Percentiles rank a stretch among this genome's conserved stretches.
These are phyloP conservation scores for Lachnellula suecica DNA, from an alignment of 2,329 filamentous ascomycete species.

Conservation along the genomic window DNA sequence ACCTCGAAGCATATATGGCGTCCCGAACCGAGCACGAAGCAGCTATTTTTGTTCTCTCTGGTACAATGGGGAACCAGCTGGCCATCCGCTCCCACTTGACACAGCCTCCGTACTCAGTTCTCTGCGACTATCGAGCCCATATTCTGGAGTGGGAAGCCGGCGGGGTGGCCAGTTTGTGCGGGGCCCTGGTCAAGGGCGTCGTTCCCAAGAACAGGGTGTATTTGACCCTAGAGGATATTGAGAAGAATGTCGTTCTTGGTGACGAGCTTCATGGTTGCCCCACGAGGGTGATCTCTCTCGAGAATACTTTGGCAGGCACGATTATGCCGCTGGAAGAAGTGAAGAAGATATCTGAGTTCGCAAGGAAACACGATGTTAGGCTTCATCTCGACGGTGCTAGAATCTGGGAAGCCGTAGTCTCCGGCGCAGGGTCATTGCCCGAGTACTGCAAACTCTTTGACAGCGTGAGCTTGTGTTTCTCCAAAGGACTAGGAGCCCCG, in stretches of 20 bases:
- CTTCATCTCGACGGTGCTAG: constrained; percentile 80
- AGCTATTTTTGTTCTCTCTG: constrained; percentile 79
- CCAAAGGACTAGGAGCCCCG: constrained; percentile 79
- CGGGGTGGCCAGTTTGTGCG: constrained; percentile 66
- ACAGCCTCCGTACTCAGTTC: constrained; percentile 76
- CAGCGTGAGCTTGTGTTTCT: constrained; percentile 75
- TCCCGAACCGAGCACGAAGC: constrained; percentile 72
- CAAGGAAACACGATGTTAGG: constrained; percentile 59
- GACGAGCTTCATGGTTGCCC: constrained; percentile 78
- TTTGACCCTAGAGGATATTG: constrained; percentile 60
- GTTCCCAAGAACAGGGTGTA: constrained; percentile 69
- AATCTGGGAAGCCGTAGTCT: constrained; percentile 77
- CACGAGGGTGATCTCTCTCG: constrained; percentile 77
- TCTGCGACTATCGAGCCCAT: constrained; percentile 79
- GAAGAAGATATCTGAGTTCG: constrained; percentile 68
- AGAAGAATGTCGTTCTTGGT: constrained; percentile 60
- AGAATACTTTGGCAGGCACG: constrained; percentile 81
- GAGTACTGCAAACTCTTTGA: constrained; percentile 72
- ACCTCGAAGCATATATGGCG: constrained; percentile 74
- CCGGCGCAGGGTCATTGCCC: constrained; percentile 64
- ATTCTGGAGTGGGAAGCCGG: constrained; percentile 68
- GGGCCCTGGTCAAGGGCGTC: constrained; percentile 67
- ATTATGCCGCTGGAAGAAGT: constrained; percentile 76
- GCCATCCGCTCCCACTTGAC: constrained; percentile 74
- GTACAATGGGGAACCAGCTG: constrained; percentile 94